Conservation (phyloP, 441 rosid genomes). For the Euphorbia schlechtendalii region DNA sequence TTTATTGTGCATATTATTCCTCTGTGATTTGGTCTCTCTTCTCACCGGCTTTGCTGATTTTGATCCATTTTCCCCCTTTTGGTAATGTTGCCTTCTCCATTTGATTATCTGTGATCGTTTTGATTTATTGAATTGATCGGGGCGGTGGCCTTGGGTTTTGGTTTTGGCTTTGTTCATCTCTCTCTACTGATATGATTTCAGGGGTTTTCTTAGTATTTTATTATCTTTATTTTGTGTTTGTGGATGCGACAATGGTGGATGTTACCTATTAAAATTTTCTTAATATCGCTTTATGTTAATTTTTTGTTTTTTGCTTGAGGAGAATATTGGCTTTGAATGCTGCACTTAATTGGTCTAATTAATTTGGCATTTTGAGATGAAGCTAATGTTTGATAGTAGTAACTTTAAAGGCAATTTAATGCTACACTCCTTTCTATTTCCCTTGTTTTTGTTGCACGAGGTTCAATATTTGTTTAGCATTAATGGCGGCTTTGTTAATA, state of each 20-base stretch:
- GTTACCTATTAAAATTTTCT: conserved; percentile 17
- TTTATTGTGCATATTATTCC: not conserved
- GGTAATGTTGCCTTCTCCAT: conserved; percentile 23
- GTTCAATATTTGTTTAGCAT: not conserved
- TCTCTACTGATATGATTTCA: conserved; percentile 8
- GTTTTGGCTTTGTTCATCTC: conserved; percentile 7
- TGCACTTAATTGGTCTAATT: not conserved
- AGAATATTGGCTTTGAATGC: not conserved
- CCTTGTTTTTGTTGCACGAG: not conserved
- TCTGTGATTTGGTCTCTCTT: conserved; percentile 30
- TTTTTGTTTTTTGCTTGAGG: not conserved
- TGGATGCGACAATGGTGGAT: conserved; percentile 10
- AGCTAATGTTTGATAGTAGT: not conserved
- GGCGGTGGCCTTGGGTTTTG: conserved; percentile 22
- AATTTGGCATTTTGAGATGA: not conserved
- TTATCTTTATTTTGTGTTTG: not conserved
- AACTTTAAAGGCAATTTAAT: conserved; percentile 3
- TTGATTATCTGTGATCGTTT: conserved; percentile 17
- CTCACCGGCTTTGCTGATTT: conserved; percentile 24
- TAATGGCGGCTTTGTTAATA: not conserved
- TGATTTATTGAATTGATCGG: conserved; percentile 7
- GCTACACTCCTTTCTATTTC: not conserved
- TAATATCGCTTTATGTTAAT: not conserved
- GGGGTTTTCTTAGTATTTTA: no score
- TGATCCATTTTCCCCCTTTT: conserved; percentile 22